Evolutionary conservation across 306 rosid species (phyloP).

Genomic region (Trifolium dubium): DNA sequence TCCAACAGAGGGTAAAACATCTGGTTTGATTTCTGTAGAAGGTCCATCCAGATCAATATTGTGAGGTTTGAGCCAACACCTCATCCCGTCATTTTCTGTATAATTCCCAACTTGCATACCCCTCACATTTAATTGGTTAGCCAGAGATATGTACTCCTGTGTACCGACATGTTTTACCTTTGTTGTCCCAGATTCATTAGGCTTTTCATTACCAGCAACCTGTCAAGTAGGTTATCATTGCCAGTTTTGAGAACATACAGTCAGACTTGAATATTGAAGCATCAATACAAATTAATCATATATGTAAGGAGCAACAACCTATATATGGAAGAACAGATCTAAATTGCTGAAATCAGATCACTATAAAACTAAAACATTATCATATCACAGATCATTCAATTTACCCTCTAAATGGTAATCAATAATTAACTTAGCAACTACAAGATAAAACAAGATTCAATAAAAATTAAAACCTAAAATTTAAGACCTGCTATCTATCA

Average conservation of each 20-base stretch:
- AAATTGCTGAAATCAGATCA: conserved; percentile 22
- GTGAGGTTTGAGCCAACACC: conserved; percentile 71
- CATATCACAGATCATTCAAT: conserved; percentile 34
- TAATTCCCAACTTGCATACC: conserved; percentile 52
- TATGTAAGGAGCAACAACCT: conserved; percentile 23
- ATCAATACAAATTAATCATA: conserved; percentile 9
- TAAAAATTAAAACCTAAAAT: conserved; percentile 20
- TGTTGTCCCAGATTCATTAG: conserved; percentile 56
- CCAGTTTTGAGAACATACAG: conserved; percentile 35
- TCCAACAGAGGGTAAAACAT: conserved; percentile 54
- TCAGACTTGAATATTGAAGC: conserved; percentile 30
- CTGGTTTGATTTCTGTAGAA: conserved; percentile 62
- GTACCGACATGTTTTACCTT: conserved; percentile 51
- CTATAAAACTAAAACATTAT: not conserved
- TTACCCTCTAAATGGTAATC: conserved; percentile 25
- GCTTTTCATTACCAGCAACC: conserved; percentile 64
- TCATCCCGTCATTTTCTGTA: conserved; percentile 60
- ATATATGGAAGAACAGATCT: conserved; percentile 16
- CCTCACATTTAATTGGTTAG: conserved; percentile 55
- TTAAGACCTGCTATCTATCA: conserved; percentile 28
- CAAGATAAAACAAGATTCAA: conserved; percentile 26
- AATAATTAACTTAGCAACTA: conserved; percentile 26
- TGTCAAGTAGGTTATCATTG: conserved; percentile 52
- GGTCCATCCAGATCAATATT: conserved; percentile 55
- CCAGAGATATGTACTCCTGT: conserved; percentile 51